Evolutionary conservation across 257 asterid genomes (phyloP).

Genomic region (Galeopsis tetrahit): DNA sequence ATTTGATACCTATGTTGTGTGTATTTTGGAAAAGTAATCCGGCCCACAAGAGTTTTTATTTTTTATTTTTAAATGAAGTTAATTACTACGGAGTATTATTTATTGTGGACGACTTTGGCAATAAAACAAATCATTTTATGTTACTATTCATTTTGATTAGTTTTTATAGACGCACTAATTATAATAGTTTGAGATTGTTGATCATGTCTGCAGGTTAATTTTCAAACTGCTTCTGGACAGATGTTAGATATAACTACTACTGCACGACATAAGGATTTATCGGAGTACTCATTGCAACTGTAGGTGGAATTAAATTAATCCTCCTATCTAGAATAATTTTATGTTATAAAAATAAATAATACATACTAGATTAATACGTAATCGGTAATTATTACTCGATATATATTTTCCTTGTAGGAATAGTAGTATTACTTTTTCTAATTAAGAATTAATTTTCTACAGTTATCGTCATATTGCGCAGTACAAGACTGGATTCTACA

Average conservation of each 20-base stretch:
- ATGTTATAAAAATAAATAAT: background rate
- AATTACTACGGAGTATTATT: too few species aligned
- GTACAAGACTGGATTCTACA: background rate
- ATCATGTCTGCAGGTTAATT: background rate
- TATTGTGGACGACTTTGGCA: too few species aligned
- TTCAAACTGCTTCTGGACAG: background rate
- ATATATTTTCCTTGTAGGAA: too few species aligned
- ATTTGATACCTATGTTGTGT: too few species aligned
- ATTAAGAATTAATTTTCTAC: background rate
- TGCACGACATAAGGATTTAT: slow-evolving; percentile 70
- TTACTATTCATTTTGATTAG: too few species aligned
- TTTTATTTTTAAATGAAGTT: too few species aligned
- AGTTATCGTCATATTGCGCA: background rate
- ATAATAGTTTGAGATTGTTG: background rate
- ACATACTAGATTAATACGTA: too few species aligned
- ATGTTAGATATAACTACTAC: slow-evolving; percentile 36
- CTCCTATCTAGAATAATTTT: background rate
- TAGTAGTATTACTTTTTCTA: background rate
- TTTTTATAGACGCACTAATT: too few species aligned
- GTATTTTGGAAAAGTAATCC: too few species aligned
- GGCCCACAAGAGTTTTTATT: too few species aligned
- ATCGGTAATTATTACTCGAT: too few species aligned
- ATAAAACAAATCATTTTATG: too few species aligned
- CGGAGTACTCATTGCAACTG: slow-evolving; percentile 76
- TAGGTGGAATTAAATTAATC: slow-evolving; percentile 42